Evolutionary conservation across 2,329 filamentous ascomycete genomes (phyloP), one percentile per base, ranked within the genome.

Genomic region (Fusarium heterosporum): DNA sequence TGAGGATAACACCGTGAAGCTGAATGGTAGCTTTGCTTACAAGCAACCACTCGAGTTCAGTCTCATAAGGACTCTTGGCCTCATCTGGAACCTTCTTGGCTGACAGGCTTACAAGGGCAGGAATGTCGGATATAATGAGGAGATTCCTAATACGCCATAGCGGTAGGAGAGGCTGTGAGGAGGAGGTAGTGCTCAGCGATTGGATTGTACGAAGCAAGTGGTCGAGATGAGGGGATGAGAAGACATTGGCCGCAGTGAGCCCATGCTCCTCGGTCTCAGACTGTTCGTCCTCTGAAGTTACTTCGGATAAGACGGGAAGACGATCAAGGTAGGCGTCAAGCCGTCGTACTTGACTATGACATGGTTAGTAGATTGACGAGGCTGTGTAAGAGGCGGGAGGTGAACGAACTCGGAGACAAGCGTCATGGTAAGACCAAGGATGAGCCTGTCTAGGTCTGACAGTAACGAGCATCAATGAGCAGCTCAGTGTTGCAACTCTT

Each of bases 11-110:
- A 6, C 95, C 95, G 73, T 97, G 96, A 2, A 91, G 89, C 74
- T 97, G 95, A n/a, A 94, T 88, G 0, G 94, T 92, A 6, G 94
- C 94, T 78, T 98, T 99, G 78, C 91, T 93, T 29, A 96, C 86
- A 16, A 97, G 83, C 25, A 97, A 81, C 96, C 96, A 98, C 78
- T 97, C 91, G 48, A 97, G 85, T 73, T 97, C 92, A 49, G 86
- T 84, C 75, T 93, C 90, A 73, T 92, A 90, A 17, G 82, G 80
- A 57, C 73, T 82, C 68, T 80, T 83, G 8, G 69, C 60, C 26
- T 68, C 64, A 28, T 68, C 66, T 25, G 72, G 66, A 29, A 57
- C 61, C 26, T 72, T 56, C 14, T 70, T 62, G 55, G 70, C 69
- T 62, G 72, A 53, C 40, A 79, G 74, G 56, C 80, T 76, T 25